These are phyloP conservation scores for Brasilioporus rufonigricans DNA, from an alignment of 768 basidiomycete genomes.

Conservation along the genomic window DNA sequence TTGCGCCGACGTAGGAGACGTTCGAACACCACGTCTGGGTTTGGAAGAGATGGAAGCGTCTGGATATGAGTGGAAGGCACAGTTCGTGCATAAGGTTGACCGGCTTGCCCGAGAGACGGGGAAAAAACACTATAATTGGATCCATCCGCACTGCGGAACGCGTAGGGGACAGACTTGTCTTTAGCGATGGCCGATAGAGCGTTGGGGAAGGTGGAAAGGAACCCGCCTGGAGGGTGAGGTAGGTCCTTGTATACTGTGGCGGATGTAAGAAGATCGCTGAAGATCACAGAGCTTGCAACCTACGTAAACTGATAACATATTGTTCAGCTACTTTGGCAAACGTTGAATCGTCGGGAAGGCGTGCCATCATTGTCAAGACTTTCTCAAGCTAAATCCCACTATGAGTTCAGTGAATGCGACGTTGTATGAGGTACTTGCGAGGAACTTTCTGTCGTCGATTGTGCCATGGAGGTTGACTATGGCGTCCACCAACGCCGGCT, in stretches of 20 bases:
- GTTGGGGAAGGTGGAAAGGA: constrained; percentile 34
- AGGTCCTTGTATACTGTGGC: constrained; percentile 72
- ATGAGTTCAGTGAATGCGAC: constrained; percentile 4
- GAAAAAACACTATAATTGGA: constrained; percentile 55
- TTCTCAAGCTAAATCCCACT: constrained; percentile 57
- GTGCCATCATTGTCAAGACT: constrained; percentile 57
- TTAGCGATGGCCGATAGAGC: not conserved
- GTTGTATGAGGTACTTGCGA: constrained; percentile 40
- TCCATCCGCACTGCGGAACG: constrained; percentile 59
- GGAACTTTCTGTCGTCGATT: constrained; percentile 57
- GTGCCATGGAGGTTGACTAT: constrained; percentile 40
- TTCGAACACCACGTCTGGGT: constrained; percentile 70
- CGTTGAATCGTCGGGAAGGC: constrained; percentile 34
- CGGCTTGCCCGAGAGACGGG: constrained; percentile 57
- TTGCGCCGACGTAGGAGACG: constrained; percentile 48
- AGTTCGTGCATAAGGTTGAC: constrained; percentile 66
- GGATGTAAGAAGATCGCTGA: not conserved
- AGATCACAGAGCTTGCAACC: constrained; percentile 28
- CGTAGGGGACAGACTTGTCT: constrained; percentile 38
- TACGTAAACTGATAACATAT: constrained; percentile 53
- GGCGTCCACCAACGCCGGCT: constrained; percentile 53
- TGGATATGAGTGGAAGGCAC: constrained; percentile 48
- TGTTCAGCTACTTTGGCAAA: constrained; percentile 43
- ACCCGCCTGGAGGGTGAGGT: constrained; percentile 67
- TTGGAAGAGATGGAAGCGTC: constrained; percentile 52